Evolutionary conservation across 331 rosid genomes (phyloP).

Genomic region (Stylosanthes scabra): DNA sequence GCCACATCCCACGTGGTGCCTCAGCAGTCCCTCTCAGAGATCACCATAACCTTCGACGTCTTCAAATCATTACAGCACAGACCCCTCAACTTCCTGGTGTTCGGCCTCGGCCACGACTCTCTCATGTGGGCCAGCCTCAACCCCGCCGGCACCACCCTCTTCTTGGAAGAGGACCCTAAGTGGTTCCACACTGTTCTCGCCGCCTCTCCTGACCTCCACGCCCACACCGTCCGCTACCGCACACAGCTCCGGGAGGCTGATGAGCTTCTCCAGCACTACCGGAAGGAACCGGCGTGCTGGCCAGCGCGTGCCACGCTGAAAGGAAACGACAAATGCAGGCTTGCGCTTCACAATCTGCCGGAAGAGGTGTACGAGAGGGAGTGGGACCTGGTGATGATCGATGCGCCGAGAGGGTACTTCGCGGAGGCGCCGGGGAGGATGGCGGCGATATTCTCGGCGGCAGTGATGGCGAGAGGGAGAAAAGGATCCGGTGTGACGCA

Average conservation of each 20-base stretch:
- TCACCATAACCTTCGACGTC: constrained; percentile 59
- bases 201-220: constrained; percentile 57
- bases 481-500: constrained; percentile 74
- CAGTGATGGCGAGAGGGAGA: constrained; percentile 77
- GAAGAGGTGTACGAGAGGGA: constrained; percentile 70
- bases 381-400: constrained; percentile 90
- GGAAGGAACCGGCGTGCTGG: constrained; percentile 54
- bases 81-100: constrained; percentile 75
- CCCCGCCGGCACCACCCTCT: constrained; percentile 69
- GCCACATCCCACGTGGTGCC: constrained; percentile 70
- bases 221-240: constrained; percentile 57
- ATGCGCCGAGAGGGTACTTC: constrained; percentile 81
- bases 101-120: constrained; percentile 86
- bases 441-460: constrained; percentile 79
- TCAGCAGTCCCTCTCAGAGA: constrained; percentile 65
- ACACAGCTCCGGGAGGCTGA: constrained; percentile 76
- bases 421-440: constrained; percentile 87
- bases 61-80: constrained; percentile 54
- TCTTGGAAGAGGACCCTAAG: constrained; percentile 84
- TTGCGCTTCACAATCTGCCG: constrained; percentile 69
- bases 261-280: constrained; percentile 50
- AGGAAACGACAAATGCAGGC: constrained; percentile 60
- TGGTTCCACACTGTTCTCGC: constrained; percentile 74
- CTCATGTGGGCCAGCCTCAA: constrained; percentile 90
- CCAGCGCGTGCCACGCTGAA: constrained; percentile 50